phyloP scores from a whole-genome alignment of 73 alveolate species.

The Uronychia setigera region DNA sequence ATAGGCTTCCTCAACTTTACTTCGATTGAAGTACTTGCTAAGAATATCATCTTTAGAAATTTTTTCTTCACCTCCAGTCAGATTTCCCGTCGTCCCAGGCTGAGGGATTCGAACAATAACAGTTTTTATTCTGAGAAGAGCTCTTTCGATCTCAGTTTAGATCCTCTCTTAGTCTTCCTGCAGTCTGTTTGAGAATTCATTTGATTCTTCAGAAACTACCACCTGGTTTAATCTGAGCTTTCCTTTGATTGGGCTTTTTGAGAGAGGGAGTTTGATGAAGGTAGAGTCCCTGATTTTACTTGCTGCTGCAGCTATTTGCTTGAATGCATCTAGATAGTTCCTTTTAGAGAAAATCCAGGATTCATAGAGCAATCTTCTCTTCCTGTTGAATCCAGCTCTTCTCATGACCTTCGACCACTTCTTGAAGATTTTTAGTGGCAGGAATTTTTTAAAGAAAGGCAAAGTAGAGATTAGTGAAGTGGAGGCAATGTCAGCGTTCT shows the following conservation, averaged over 20 bases:
- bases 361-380: constrained; percentile 29
- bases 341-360: constrained; percentile 26
- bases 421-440: constrained; percentile 37
- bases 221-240: too few relatives aligned
- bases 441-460: constrained; percentile 53
- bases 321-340: constrained; percentile 29
- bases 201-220: constrained; percentile 22
- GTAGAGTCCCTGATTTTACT: constrained; percentile 21
- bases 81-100: neutral
- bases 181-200: constrained; percentile 8
- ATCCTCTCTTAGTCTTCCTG: neutral
- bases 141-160: neutral
- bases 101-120: neutral
- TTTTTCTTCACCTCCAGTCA: neutral
- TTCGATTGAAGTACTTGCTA: neutral
- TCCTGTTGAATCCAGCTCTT: constrained; percentile 34
- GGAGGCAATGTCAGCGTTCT: neutral
- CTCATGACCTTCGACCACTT: constrained; percentile 52
- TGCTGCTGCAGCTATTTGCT: neutral
- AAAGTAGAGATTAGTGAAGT: neutral
- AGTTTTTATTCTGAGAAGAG: neutral
- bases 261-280: constrained; percentile 21
- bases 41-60: neutral
- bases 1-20: neutral
- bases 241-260: too few relatives aligned